Evolutionary conservation across 805 yeast genomes (phyloP), one percentile per base, ranked within the genome.

Genomic region (Candida palmyrensis): DNA sequence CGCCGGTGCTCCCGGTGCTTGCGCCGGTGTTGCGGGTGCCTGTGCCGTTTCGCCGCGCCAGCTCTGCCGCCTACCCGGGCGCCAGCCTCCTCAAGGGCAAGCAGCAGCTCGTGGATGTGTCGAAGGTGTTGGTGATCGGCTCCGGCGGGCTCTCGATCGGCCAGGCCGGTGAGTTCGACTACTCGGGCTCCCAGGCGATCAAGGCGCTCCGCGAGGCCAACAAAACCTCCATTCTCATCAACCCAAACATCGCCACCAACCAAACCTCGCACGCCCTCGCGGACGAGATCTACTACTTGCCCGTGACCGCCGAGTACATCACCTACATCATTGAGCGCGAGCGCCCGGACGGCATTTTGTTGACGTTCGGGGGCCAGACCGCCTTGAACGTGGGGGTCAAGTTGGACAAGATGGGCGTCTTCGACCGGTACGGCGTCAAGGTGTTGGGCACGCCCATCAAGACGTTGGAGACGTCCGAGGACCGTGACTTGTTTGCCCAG

Each of bases 161-260:
- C 46, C 98, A 92, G 71, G 98, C 98, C 43, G 98, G 98, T 64
- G 98, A 92, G 67, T 92, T 92, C 55, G 98, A 92, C 62, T 92
- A 92, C 68, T 88, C 97, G 29, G 98, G 98, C 54, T 87, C 96
- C 36, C 98, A 92, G 68, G 98, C 98, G 39, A 92, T 92, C 66
- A 92, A 92, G 66, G 98, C 97, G 9, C 68, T 89, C 53, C 84
- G 75, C 54, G 97, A 89, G 66, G 94, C 95, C 36, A 74, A 84
- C 61, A 89, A 86, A 58, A 59, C 75, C 52, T 79, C 96, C 5
- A 83, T 89, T 43, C 73, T 89, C 55, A 86, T 89, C 56, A 89
- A 89, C 60, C 97, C 97, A 41, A 89, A 89, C 59, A 89, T 89
- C 47, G 97, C 97, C 27, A 89, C 97, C 10, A 89, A 88, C 60